Conservation (phyloP, 2,329 filamentous ascomycete species). For the Epichloe sibirici region DNA sequence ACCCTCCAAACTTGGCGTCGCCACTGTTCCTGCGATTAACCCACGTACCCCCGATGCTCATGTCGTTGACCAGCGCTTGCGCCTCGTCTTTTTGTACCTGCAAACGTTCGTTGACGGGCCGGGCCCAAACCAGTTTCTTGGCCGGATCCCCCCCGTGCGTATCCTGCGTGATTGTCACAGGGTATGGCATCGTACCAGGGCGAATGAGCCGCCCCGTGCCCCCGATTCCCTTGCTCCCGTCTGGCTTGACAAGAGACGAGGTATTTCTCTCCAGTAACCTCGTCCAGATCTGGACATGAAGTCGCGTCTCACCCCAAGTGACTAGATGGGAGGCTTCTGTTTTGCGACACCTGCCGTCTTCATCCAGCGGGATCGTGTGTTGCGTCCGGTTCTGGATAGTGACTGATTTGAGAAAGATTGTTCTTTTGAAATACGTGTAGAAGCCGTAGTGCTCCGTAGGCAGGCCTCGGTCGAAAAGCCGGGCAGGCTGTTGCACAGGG, state of each 20-base stretch:
- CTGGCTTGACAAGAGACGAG: slow-evolving; percentile 24
- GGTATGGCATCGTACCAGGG: slow-evolving; percentile 52
- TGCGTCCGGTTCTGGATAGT: slow-evolving; percentile 32
- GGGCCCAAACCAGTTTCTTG: slow-evolving; percentile 42
- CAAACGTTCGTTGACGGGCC: slow-evolving; percentile 35
- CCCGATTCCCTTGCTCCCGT: slow-evolving; percentile 16
- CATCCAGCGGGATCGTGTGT: slow-evolving; percentile 34
- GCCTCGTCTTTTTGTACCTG: slow-evolving; percentile 31
- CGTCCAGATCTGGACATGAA: slow-evolving; percentile 57
- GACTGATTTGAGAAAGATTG: slow-evolving; percentile 63
- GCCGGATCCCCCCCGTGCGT: slow-evolving; percentile 48
- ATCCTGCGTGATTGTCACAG: slow-evolving; percentile 47
- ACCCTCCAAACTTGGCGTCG: slow-evolving; percentile 41
- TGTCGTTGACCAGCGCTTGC: slow-evolving; percentile 35
- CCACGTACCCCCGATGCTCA: slow-evolving; percentile 36
- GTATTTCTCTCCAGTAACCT: slow-evolving; percentile 31
- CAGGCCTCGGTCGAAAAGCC: slow-evolving; percentile 73
- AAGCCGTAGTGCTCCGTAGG: slow-evolving; percentile 84
- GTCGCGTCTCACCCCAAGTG: slow-evolving; percentile 48
- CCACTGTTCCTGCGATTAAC: slow-evolving; percentile 37
- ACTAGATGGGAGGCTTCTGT: slow-evolving; percentile 42
- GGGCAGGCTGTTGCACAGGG: slow-evolving; percentile 63
- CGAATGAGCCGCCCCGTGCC: slow-evolving; percentile 21
- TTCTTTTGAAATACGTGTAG: slow-evolving; percentile 82
- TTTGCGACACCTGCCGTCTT: slow-evolving; percentile 41